phyloP scores from a whole-genome alignment of 805 yeast genomes.

The Lipomyces orientalis region DNA sequence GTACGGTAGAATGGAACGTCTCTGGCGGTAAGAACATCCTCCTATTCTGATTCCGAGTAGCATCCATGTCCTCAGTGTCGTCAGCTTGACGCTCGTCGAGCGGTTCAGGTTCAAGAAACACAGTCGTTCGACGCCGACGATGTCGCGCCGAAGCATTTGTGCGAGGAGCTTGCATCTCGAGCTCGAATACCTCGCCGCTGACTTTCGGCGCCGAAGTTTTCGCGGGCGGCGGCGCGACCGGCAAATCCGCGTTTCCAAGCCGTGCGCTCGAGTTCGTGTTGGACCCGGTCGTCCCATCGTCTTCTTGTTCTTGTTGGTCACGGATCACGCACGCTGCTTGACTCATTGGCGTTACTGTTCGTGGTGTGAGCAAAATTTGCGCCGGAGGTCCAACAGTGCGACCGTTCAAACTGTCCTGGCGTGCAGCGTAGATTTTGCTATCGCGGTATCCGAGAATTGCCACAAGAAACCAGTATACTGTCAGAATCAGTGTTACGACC shows the following conservation, averaged over 20 bases:
- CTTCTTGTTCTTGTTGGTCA: neutral
- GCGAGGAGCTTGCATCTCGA: neutral
- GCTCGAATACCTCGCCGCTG: neutral
- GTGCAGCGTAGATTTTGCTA: neutral
- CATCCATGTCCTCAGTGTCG: neutral
- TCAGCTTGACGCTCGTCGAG: neutral
- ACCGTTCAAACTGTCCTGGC: neutral
- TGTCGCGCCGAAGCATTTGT: neutral
- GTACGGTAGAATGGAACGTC: neutral
- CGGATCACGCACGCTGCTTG: neutral
- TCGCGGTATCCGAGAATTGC: slow-evolving; percentile 8
- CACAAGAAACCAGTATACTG: slow-evolving; percentile 9
- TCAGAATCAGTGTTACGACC: slow-evolving; percentile 9
- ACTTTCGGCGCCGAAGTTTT: neutral
- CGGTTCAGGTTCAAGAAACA: neutral
- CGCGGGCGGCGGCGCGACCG: neutral
- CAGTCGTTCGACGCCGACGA: slow-evolving; percentile 1
- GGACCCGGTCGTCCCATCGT: neutral
- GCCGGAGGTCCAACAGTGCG: neutral
- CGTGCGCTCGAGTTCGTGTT: neutral
- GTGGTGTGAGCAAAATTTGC: neutral
- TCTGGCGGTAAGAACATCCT: neutral
- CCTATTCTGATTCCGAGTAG: neutral
- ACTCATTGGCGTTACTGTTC: neutral
- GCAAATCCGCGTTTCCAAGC: neutral